phyloP scores from a whole-genome alignment of 179 eudicot genomes.

The Camellia oleifera region DNA sequence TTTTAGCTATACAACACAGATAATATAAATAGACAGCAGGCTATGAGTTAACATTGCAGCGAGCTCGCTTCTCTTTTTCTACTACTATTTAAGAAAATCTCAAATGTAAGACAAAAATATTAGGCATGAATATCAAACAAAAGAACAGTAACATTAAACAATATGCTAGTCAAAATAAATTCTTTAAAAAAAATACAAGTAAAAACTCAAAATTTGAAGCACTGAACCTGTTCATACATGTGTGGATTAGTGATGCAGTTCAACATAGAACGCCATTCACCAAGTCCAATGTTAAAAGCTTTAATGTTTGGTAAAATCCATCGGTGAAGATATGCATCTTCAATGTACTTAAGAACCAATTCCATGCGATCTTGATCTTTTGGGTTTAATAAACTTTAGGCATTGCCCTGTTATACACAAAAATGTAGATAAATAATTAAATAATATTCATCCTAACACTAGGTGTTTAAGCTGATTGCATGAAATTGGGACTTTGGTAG shows the following conservation, averaged over 20 bases:
- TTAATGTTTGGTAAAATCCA: conserved; percentile 63
- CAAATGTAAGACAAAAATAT: background rate
- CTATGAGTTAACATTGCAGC: background rate
- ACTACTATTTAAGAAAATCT: background rate
- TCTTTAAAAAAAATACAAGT: background rate
- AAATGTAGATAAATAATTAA: background rate
- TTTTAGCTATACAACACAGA: background rate
- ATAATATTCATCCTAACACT: background rate
- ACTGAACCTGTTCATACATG: conserved; percentile 67
- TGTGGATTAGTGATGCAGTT: conserved; percentile 71
- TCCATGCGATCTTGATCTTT: conserved; percentile 51
- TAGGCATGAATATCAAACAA: background rate
- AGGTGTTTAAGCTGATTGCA: background rate
- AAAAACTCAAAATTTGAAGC: background rate
- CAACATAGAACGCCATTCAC: conserved; percentile 61
- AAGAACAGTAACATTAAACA: background rate
- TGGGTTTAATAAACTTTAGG: conserved; percentile 34
- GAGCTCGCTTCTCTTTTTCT: background rate
- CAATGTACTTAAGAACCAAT: conserved; percentile 57
- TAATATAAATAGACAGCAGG: background rate
- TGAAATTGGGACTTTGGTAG: too few species aligned
- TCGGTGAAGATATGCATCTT: conserved; percentile 71
- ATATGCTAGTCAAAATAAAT: background rate
- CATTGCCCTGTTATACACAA: conserved; percentile 33
- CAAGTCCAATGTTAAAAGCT: conserved; percentile 61